Evolutionary conservation across 1,139 yeast genomes (phyloP), one percentile per base, ranked within the genome.

Genomic region (Yamadazyma atmosphaerica): DNA sequence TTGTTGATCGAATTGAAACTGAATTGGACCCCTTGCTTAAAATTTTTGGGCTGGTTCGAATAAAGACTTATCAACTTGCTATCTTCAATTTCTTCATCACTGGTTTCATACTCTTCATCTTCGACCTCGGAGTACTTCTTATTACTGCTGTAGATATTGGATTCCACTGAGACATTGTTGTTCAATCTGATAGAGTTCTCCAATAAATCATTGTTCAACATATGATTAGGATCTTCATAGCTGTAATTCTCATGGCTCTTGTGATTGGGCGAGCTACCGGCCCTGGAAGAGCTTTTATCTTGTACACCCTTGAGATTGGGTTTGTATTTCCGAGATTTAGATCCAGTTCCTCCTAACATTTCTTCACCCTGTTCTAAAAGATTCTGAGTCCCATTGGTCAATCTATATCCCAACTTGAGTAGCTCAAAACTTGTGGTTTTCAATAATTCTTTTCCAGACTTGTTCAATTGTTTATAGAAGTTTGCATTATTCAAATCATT

Each of bases 331-430:
- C 81, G 55, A 27, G 72, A 70, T 9, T 72, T 56, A 0, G 80
- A 61, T 0, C 89, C 89, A 43, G 71, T 72, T 1, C 90, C 90
- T 2, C 90, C 90, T 39, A 86, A 63, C 4, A 75, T 73, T 44
- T 80, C 84, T 55, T 90, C 98, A 0, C 95, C 84, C 42, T 77
- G 80, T 50, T 89, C 97, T 36, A 90, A 64, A 8, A 87, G 61
- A 0, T 82, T 81, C 55, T 89, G 97, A 0, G 97, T 87, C 0
- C 97, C 97, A 4, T 90, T 84, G 1, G 95, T 94, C 26, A 90
- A 57, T 51, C 85, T 87, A 0, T 86, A 95, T 0, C 97, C 96
- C 37, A 92, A 66, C 50, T 83, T 83, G 32, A 90, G 68, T 27
- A 90, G 61, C 57, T 90, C 97, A 42, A 83, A 84, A 2, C 95